These are phyloP conservation scores for Xylaria sp. DNA, from an alignment of 2,329 filamentous ascomycete species.

Conservation along the genomic window DNA sequence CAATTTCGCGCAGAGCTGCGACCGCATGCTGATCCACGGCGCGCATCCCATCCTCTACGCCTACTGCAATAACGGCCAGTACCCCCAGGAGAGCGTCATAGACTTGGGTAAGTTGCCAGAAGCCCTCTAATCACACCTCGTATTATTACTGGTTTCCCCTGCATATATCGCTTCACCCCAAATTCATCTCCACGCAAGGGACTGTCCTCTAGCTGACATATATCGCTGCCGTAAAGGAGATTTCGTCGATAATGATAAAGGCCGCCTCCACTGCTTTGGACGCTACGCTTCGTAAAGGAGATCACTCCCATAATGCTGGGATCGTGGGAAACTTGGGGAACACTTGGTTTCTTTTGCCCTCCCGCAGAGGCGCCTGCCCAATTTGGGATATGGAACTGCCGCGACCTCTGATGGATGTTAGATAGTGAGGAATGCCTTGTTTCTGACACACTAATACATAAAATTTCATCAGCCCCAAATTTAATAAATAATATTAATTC, in stretches of 20 bases:
- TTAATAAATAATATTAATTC: not conserved
- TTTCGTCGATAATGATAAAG: constrained; percentile 31
- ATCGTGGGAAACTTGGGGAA: not conserved
- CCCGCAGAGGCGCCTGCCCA: too few species aligned
- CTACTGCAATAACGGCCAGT: constrained; percentile 12
- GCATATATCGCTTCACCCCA: not conserved
- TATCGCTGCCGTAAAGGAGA: constrained; percentile 7
- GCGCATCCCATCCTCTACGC: constrained; percentile 15
- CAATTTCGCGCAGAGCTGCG: constrained; percentile 26
- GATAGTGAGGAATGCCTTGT: constrained; percentile 3
- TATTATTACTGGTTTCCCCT: not conserved
- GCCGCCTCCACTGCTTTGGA: constrained; percentile 31
- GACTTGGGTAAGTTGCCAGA: constrained; percentile 17
- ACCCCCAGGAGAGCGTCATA: constrained; percentile 16
- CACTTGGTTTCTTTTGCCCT: not conserved
- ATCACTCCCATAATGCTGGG: not conserved
- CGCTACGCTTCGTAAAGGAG: constrained; percentile 15
- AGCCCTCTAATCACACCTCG: not conserved
- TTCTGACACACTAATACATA: not conserved
- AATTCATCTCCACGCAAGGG: not conserved
- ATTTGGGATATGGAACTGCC: not conserved
- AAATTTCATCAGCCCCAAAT: not conserved
- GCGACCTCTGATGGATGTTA: not conserved
- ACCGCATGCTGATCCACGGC: constrained; percentile 26
- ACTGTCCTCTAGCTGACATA: constrained; percentile 1